Percentiles rank a stretch among this genome's conserved stretches.
Evolutionary conservation across 2,329 filamentous ascomycete species (phyloP).

Genomic region (Chrysoporthe deuterocubensis): DNA sequence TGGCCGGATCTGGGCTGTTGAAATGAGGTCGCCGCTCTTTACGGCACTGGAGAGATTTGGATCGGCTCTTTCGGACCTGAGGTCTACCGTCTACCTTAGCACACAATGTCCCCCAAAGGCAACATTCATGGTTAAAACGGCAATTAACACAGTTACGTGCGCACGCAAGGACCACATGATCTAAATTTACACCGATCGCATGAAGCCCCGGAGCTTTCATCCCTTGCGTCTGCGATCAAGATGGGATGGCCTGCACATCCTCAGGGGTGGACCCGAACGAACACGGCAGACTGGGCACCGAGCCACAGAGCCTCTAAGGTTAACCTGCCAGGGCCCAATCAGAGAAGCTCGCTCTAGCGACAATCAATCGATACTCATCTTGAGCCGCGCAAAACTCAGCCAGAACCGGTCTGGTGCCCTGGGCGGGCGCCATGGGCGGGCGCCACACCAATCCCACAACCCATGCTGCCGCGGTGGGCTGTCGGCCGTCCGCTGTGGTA

Average conservation of each 20-base stretch:
- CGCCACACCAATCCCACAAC: conserved; percentile 1
- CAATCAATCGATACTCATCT: conserved; percentile 9
- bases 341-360: background rate
- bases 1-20: conserved; percentile 17
- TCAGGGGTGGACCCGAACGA: background rate
- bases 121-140: background rate
- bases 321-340: background rate
- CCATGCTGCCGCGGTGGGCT: background rate
- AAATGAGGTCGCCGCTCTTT: conserved; percentile 15
- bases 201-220: conserved; percentile 5
- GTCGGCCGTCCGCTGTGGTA: background rate
- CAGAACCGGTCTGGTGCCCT: background rate
- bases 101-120: background rate
- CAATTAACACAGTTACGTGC: background rate
- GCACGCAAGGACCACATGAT: background rate
- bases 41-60: conserved; percentile 2
- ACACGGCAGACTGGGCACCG: background rate
- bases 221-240: background rate
- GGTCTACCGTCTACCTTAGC: background rate
- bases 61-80: background rate
- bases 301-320: background rate
- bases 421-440: background rate
- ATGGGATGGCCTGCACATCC: conserved; percentile 2
- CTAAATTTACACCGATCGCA: background rate
- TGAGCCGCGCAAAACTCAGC: conserved; percentile 12